phyloP scores from a whole-genome alignment of 2,329 filamentous ascomycete genomes.

The Cladophialophora psammophila region DNA sequence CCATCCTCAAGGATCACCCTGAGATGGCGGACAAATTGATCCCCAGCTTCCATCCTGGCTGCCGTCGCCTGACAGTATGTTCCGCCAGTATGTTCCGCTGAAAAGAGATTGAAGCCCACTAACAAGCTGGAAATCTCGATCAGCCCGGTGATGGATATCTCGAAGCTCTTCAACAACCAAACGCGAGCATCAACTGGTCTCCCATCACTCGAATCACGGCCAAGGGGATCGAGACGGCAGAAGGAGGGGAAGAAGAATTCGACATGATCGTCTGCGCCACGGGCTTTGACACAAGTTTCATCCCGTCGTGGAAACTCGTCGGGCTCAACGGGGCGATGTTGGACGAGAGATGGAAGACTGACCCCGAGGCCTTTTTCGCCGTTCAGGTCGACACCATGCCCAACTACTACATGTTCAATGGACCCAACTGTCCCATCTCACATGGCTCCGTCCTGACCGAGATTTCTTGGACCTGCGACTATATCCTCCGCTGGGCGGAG shows the following conservation, averaged over 20 bases:
- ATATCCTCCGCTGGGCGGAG: conserved; percentile 38
- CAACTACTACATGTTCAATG: conserved; percentile 42
- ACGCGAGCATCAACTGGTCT: conserved; percentile 37
- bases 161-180: conserved; percentile 38
- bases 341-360: conserved; percentile 48
- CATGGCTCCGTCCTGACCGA: conserved; percentile 42
- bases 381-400: conserved; percentile 35
- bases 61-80: conserved; percentile 41
- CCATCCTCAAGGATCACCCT: conserved; percentile 32
- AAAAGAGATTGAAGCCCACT: conserved; percentile 40
- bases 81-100: conserved; percentile 43
- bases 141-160: conserved; percentile 47
- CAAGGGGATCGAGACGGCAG: conserved; percentile 44
- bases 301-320: conserved; percentile 59
- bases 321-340: conserved; percentile 49
- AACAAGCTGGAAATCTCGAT: conserved; percentile 35
- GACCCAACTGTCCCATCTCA: conserved; percentile 40
- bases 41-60: conserved; percentile 40
- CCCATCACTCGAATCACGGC: conserved; percentile 40
- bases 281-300: conserved; percentile 64
- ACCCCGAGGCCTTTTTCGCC: conserved; percentile 36
- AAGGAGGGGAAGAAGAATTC: conserved; percentile 52
- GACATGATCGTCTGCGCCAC: conserved; percentile 67
- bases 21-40: conserved; percentile 39
- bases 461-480: conserved; percentile 37